A percentile compares a stretch with the other conserved stretches of the same genome.
Evolutionary conservation across 1,139 yeast species (phyloP).

Genomic region (Geotrichum candidum): DNA sequence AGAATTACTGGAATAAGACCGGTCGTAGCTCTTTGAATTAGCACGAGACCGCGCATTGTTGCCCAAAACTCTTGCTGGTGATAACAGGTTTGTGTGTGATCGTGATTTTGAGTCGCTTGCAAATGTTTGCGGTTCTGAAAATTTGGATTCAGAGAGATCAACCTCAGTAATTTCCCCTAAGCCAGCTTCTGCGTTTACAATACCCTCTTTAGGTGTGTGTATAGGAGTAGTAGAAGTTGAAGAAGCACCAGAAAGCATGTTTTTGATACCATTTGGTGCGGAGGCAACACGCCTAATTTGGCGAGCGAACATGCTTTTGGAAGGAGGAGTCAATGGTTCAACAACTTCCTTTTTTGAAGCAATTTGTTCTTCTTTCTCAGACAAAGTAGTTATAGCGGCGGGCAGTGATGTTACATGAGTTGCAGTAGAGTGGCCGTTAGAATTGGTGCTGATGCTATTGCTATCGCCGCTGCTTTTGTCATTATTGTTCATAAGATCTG

Average conservation of each 20-base stretch:
- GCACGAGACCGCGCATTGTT: slow-evolving; percentile 33
- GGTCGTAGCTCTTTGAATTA: slow-evolving; percentile 28
- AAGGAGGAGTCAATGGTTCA: slow-evolving; percentile 19
- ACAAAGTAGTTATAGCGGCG: background rate
- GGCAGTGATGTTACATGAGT: background rate
- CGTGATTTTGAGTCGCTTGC: slow-evolving; percentile 82
- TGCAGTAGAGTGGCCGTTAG: background rate
- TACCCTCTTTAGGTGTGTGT: slow-evolving; percentile 10
- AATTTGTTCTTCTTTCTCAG: background rate
- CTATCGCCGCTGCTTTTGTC: background rate
- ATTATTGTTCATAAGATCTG: background rate
- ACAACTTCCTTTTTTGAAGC: slow-evolving; percentile 8
- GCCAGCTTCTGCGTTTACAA: slow-evolving; percentile 1
- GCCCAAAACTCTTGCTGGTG: slow-evolving; percentile 7
- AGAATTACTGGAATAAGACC: slow-evolving; percentile 51
- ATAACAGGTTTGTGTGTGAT: slow-evolving; percentile 45
- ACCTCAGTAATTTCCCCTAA: slow-evolving; percentile 15
- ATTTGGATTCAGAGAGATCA: slow-evolving; percentile 12
- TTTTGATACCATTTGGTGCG: slow-evolving; percentile 57
- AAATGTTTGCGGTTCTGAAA: slow-evolving; percentile 66
- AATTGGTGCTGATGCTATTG: background rate
- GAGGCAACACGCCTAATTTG: slow-evolving; percentile 72
- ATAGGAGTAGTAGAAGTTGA: slow-evolving; percentile 14
- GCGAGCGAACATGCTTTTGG: slow-evolving; percentile 42
- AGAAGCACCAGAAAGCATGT: slow-evolving; percentile 22